Evolutionary conservation across 257 asterid species (phyloP).

Genomic region (Eustoma russellianum): DNA sequence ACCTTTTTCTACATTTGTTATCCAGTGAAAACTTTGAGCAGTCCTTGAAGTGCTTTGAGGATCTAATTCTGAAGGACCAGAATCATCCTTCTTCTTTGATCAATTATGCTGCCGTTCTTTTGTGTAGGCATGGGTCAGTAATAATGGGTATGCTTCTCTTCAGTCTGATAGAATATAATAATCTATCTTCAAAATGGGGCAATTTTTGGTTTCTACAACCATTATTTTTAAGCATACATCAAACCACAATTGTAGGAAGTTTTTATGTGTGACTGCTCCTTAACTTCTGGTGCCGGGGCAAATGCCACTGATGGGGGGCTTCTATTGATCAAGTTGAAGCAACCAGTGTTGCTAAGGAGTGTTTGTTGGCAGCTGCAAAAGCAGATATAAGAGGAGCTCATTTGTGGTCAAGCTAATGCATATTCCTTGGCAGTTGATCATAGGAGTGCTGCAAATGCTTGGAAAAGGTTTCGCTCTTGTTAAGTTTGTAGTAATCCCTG

Average conservation of each 20-base stretch:
- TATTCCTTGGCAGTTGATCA: conserved; percentile 79
- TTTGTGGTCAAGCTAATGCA: conserved; percentile 93
- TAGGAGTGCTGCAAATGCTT: conserved; percentile 75
- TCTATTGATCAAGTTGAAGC: conserved; percentile 46
- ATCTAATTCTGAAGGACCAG: conserved; percentile 75
- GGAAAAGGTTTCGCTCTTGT: conserved; percentile 53
- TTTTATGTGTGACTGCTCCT: background rate
- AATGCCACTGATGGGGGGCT: conserved; percentile 56
- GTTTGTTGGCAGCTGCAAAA: conserved; percentile 81
- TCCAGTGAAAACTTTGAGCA: conserved; percentile 76
- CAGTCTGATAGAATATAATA: background rate
- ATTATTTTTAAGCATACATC: no score
- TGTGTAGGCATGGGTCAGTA: conserved; percentile 71
- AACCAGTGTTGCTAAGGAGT: conserved; percentile 73
- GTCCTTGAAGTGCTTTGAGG: conserved; percentile 78
- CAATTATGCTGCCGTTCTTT: conserved; percentile 80
- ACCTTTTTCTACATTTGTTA: conserved; percentile 2
- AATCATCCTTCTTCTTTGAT: conserved; percentile 87
- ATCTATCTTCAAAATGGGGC: background rate
- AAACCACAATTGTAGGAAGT: no score
- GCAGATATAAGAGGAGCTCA: conserved; percentile 82
- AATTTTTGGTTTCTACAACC: background rate
- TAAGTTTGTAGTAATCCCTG: background rate
- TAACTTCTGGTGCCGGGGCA: conserved; percentile 67
- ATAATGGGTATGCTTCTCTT: conserved; percentile 43